Conservation (phyloP, 345 rosid genomes). For the Aquilaria malaccensis region DNA sequence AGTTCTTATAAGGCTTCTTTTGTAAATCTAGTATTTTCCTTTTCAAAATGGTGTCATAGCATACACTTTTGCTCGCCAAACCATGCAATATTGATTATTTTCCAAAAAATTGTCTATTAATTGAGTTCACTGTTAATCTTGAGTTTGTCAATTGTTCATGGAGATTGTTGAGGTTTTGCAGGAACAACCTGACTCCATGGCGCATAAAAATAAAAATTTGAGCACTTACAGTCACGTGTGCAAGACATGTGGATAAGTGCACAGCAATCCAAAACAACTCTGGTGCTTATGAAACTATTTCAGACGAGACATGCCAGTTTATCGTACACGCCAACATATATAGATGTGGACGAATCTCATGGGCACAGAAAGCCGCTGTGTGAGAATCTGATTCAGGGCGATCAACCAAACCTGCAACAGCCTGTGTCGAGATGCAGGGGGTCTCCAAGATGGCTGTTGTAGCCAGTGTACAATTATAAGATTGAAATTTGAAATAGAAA, state of each 20-base stretch:
- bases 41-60: neutral
- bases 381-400: slow-evolving; percentile 11
- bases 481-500: no score
- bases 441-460: slow-evolving; percentile 20
- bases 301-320: slow-evolving; percentile 3
- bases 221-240: slow-evolving; percentile 37
- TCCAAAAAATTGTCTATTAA: neutral
- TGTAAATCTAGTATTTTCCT: neutral
- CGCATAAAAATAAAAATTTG: slow-evolving; percentile 40
- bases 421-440: slow-evolving; percentile 23
- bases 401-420: slow-evolving; percentile 38
- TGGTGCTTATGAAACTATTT: slow-evolving; percentile 19
- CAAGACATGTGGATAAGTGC: slow-evolving; percentile 27
- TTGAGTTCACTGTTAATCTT: neutral
- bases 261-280: slow-evolving; percentile 22
- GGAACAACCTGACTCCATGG: slow-evolving; percentile 54
- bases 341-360: slow-evolving; percentile 18
- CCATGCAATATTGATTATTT: neutral
- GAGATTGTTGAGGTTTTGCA: slow-evolving; percentile 24
- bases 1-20: neutral
- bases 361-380: slow-evolving; percentile 36
- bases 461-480: neutral
- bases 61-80: neutral
- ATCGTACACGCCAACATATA: slow-evolving; percentile 1
- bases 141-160: neutral